Evolutionary conservation across 345 rosid species (phyloP), one percentile per base, ranked within the genome.

Genomic region (Hibiscus tridactylites): DNA sequence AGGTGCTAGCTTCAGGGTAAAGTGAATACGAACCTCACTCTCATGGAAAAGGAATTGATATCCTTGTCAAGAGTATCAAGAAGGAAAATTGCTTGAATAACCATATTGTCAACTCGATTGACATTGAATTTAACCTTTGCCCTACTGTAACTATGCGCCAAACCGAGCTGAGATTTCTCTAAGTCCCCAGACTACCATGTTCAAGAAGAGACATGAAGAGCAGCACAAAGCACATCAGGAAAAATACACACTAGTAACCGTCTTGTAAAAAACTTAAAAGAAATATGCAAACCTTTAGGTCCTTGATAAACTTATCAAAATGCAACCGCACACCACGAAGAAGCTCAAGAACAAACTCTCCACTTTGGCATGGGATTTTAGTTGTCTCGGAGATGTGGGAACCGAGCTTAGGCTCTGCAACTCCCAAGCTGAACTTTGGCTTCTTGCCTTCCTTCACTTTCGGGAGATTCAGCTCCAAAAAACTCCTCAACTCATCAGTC

Each of bases 81-180:
- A 71, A 90, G 87, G 76, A 90, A 92, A 44, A 92, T 95, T 60
- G 97, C 97, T 68, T 95, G 97, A 60, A 95, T 92, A 74, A 95
- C 95, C 96, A 95, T 92, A 73, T 95, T 92, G 70, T 95, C 97
- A 35, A 89, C 91, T 11, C 96, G 78, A 83, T 95, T 89, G 42
- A 92, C 97, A 76, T 95, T 95, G 84, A 95, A 95, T 82, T 95
- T 95, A 75, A 95, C 97, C 76, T 94, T 92, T 8, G 97, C 97
- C 78, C 99, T 85, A 78, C 97, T 92, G 83, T 92, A 95, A 73
- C 97, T 95, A 74, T 95, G 99, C 3, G 88, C 93, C 37, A 95
- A 82, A 76, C 99, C 99, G 77, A 95, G 96, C 71, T 95, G 99
- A 10, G 96, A 90, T 82, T 90, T 92, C 71, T 92, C 97, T 71